Base-by-base conservation (phyloP, 805 yeast genomes). In the Yamadazyma nakazawae region DNA sequence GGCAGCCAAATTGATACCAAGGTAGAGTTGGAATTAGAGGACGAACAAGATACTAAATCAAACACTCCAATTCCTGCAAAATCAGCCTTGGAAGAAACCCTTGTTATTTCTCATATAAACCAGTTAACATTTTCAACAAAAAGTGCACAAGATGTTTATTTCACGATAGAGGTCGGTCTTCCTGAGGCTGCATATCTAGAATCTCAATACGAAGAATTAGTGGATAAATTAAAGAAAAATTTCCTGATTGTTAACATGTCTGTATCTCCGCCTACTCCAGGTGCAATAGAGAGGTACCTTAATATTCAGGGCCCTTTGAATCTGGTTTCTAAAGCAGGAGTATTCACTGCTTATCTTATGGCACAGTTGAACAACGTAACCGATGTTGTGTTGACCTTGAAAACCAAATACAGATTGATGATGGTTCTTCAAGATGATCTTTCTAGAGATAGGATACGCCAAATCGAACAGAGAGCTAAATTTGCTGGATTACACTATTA, bases 221-320 rank as follows among this genome's bases (percentile, higher is more conserved):
- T 26, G 5, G 39, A 53, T 16, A 31, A 16, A 5, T 34, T 68
- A 28, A 59, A 53, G 34, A 44, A 51, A 5, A 51, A 52, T 16
- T 70, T 68, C 38, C 43, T 41, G 5, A 41, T 62, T 6, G 50
- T 48, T 5, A 61, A 62, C 34, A 25, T 65, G 6, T 34, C 54
- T 1, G 31, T 67, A 6, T 62, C 70, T 0, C 49, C 51, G 5
- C 38, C 50, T 2, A 42, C 47, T 0, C 53, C 62, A 6, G 70
- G 67, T 7, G 41, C 62, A 10, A 51, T 67, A 7, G 75, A 70
- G 35, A 47, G 70, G 39, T 58, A 56, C 42, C 42, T 70, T 5
- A 53, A 67, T 1, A 30, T 72, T 5, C 57, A 57, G 40, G 76
- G 76, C 1, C 46, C 43, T 11, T 25, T 50, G 18, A 49, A 51